Percentiles rank a stretch among this genome's conserved stretches.
Conservation (phyloP, 1,139 yeast species). For the Kurtzmaniella natalensis region DNA sequence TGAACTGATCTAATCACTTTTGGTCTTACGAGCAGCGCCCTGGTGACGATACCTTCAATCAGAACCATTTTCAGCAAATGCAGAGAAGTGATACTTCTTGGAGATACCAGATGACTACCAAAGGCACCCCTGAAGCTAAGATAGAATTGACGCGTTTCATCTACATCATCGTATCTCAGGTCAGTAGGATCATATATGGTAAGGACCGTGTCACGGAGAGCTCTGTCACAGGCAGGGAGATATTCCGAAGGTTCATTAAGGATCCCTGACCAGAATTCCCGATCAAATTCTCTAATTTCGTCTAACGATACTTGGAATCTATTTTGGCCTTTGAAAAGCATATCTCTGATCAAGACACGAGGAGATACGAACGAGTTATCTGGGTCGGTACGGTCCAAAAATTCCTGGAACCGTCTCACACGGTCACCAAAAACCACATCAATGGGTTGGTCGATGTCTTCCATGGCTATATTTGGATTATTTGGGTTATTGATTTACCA, state of each 20-base stretch:
- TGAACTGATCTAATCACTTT: constrained; percentile 90
- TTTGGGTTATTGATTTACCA: too few species aligned
- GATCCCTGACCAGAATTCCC: constrained; percentile 74
- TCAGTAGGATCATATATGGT: constrained; percentile 59
- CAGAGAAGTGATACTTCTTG: constrained; percentile 77
- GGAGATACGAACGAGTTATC: constrained; percentile 41
- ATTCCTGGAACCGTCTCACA: constrained; percentile 84
- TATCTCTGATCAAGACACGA: constrained; percentile 62
- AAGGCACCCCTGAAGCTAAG: constrained; percentile 88
- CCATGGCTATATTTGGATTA: constrained; percentile 16
- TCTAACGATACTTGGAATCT: constrained; percentile 78
- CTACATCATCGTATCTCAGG: constrained; percentile 46
- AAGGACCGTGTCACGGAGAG: constrained; percentile 74
- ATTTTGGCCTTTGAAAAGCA: constrained; percentile 62
- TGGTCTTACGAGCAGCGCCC: constrained; percentile 91
- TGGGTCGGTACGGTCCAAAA: constrained; percentile 51
- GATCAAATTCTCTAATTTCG: constrained; percentile 82
- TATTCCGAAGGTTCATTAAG: constrained; percentile 76
- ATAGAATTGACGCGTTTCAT: constrained; percentile 64
- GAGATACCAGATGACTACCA: constrained; percentile 83
- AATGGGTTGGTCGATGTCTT: constrained; percentile 29
- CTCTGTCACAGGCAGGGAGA: constrained; percentile 86
- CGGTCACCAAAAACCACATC: constrained; percentile 69
- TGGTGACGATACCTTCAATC: constrained; percentile 92
- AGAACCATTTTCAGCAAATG: constrained; percentile 80